Conservation (phyloP, 2,329 filamentous ascomycete genomes). For the Colletotrichum orbiculare region DNA sequence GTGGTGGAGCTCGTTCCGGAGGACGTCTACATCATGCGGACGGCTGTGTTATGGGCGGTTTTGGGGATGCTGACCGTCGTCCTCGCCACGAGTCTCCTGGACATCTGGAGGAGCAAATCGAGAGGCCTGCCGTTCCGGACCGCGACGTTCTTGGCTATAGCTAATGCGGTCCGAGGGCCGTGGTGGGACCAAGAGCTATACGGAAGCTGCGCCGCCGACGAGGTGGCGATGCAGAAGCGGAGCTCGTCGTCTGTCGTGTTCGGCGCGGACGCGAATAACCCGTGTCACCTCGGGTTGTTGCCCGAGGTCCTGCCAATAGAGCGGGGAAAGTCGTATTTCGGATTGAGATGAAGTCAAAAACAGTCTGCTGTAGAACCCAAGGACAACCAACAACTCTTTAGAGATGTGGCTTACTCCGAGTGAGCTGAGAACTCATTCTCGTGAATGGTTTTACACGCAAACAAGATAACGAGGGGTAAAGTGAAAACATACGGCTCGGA, state of each 20-base stretch:
- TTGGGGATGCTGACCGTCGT: constrained; percentile 15
- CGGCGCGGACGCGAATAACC: constrained; percentile 5
- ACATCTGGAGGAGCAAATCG: constrained; percentile 25
- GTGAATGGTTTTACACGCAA: no score
- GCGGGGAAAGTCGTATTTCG: constrained; percentile 1
- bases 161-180: constrained; percentile 17
- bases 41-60: constrained; percentile 15
- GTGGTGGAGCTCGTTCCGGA: constrained; percentile 2
- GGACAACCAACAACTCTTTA: no score
- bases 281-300: constrained; percentile 5
- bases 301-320: constrained; percentile 20
- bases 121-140: constrained; percentile 13
- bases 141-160: constrained; percentile 21
- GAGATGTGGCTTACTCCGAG: background rate
- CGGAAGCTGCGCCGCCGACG: constrained; percentile 21
- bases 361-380: no score
- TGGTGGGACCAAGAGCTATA: constrained; percentile 24
- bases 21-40: constrained; percentile 16
- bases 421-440: background rate
- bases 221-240: constrained; percentile 9
- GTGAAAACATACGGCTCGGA: no score
- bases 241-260: constrained; percentile 20
- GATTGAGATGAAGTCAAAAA: background rate
- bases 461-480: no score
- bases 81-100: constrained; percentile 6